phyloP scores from a whole-genome alignment of 1,139 yeast species.

The Nakaseomyces delphensis region DNA sequence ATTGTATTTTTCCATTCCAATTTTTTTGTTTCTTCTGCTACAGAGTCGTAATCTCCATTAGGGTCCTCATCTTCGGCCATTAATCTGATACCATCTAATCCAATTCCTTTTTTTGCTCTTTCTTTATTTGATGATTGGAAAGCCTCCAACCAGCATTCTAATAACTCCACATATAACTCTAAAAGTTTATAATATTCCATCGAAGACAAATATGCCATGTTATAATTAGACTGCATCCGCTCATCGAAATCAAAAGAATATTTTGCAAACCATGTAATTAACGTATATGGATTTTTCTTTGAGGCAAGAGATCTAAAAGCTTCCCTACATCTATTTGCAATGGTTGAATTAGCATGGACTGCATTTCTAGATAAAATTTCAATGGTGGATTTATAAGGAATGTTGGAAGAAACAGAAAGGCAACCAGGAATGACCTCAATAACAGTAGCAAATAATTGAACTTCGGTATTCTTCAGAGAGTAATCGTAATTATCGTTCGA shows the following conservation, averaged over 20 bases:
- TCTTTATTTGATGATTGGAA: conserved; percentile 34
- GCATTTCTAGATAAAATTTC: conserved; percentile 72
- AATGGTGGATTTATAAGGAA: conserved; percentile 52
- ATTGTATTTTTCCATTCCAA: conserved; percentile 70
- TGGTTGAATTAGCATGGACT: conserved; percentile 52
- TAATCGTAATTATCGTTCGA: conserved; percentile 23
- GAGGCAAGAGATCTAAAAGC: conserved; percentile 61
- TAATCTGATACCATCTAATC: conserved; percentile 25
- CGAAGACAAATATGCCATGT: conserved; percentile 47
- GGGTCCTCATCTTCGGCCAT: conserved; percentile 26
- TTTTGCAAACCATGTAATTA: conserved; percentile 69
- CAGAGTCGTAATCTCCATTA: not conserved
- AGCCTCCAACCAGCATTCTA: conserved; percentile 72
- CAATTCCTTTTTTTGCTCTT: conserved; percentile 28
- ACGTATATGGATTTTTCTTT: conserved; percentile 59
- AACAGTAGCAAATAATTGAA: conserved; percentile 61
- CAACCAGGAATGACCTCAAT: conserved; percentile 68
- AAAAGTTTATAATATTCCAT: conserved; percentile 52
- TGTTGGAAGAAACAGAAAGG: conserved; percentile 41
- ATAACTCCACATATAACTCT: conserved; percentile 64
- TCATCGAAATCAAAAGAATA: conserved; percentile 76
- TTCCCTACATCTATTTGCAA: conserved; percentile 53
- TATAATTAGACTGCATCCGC: conserved; percentile 40
- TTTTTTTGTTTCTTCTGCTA: conserved; percentile 45
- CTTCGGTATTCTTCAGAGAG: conserved; percentile 23